Percentiles rank a stretch among this genome's conserved stretches.
Evolutionary conservation across 140 eudicot genomes (phyloP).

Genomic region (Senecio squalidus): DNA sequence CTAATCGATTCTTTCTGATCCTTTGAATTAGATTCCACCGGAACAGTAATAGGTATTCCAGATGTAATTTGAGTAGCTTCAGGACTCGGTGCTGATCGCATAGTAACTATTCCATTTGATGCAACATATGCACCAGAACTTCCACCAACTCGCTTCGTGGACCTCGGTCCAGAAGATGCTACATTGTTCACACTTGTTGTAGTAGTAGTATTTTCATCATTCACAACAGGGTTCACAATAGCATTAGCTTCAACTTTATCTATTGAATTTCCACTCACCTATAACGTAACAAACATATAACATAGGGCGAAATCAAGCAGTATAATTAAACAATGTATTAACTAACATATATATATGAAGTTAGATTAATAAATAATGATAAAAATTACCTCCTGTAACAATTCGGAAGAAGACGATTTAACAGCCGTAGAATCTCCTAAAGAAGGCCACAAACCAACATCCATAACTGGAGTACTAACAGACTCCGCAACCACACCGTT

Average conservation of each 20-base stretch:
- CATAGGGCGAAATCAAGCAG: no score
- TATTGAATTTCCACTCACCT: conserved; percentile 50
- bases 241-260: conserved; percentile 26
- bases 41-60: conserved; percentile 30
- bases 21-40: conserved; percentile 39
- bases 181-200: conserved; percentile 42
- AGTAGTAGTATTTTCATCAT: conserved; percentile 32
- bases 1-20: conserved; percentile 41
- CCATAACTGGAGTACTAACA: conserved; percentile 57
- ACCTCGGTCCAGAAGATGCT: conserved; percentile 43
- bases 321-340: no score
- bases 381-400: conserved; percentile 21
- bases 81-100: conserved; percentile 23
- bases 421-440: conserved; percentile 50
- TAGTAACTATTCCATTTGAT: conserved; percentile 53
- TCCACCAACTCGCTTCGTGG: conserved; percentile 53
- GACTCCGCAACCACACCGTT: conserved; percentile 39
- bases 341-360: no score
- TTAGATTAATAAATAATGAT: neutral
- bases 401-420: conserved; percentile 44
- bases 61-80: conserved; percentile 17
- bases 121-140: conserved; percentile 27
- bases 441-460: conserved; percentile 77
- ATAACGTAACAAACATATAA: neutral
- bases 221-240: conserved; percentile 30